Evolutionary conservation across 1,284 basidiomycete species (phyloP).

Genomic region (Entoloma clypeatum): DNA sequence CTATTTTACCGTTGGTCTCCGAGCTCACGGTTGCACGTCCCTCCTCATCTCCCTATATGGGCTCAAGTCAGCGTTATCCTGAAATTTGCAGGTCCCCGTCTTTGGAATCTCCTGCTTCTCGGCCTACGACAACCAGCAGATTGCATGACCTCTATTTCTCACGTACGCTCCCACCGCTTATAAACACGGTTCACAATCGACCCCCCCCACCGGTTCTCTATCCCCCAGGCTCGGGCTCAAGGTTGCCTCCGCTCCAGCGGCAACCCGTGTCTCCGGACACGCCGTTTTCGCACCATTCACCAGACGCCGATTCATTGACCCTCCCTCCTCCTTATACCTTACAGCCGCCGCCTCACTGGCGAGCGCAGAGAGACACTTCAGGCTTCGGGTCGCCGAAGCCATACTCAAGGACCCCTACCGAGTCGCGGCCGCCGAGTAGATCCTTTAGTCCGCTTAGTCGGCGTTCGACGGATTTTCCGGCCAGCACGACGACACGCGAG

Average conservation of each 20-base stretch:
- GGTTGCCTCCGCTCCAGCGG: conserved; percentile 16
- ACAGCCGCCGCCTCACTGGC: conserved; percentile 65
- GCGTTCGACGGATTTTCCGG: conserved; percentile 12
- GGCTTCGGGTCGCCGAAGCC: conserved; percentile 32
- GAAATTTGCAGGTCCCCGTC: conserved; percentile 18
- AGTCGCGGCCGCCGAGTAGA: conserved; percentile 25
- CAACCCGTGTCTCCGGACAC: conserved; percentile 32
- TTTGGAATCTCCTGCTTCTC: conserved; percentile 10
- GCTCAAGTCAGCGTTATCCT: conserved; percentile 5
- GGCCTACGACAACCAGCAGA: conserved; percentile 13
- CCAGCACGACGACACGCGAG: conserved; percentile 14
- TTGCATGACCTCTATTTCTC: conserved; percentile 32
- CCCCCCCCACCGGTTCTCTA: too few species aligned
- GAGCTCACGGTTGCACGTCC: conserved; percentile 12
- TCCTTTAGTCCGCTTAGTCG: conserved; percentile 25
- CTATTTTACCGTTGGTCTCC: conserved; percentile 9
- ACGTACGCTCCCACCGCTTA: conserved; percentile 40
- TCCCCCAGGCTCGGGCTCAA: conserved; percentile 13
- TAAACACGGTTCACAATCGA: conserved; percentile 18
- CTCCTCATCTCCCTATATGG: conserved; percentile 6
- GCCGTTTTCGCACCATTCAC: conserved; percentile 41
- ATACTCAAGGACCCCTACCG: conserved; percentile 36
- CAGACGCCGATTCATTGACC: conserved; percentile 34
- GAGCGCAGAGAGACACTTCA: conserved; percentile 36
- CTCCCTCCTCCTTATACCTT: conserved; percentile 61